These are phyloP conservation scores for Raphanus sativus DNA, from an alignment of 345 rosid species.

Conservation along the genomic window DNA sequence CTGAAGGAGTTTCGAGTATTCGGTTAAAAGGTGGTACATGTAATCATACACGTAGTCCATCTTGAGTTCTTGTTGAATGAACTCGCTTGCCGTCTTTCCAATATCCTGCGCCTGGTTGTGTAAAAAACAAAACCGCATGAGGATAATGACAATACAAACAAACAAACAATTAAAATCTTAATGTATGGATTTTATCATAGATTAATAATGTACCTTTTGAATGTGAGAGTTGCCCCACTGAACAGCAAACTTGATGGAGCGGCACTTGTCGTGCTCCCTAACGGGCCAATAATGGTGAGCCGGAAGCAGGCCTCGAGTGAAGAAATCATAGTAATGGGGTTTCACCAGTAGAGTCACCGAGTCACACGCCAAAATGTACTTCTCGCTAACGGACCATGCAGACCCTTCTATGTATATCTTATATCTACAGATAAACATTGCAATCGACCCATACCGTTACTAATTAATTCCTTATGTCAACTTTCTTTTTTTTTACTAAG, in stretches of 20 bases:
- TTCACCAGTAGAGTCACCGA: conserved; percentile 61
- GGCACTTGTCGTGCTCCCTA: conserved; percentile 60
- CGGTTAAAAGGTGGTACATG: conserved; percentile 73
- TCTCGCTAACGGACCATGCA: conserved; percentile 86
- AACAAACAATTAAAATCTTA: too few relatives aligned
- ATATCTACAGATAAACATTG: conserved; percentile 46
- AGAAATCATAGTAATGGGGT: conserved; percentile 70
- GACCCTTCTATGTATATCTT: conserved; percentile 86
- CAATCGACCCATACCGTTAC: not conserved
- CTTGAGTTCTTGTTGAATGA: conserved; percentile 54
- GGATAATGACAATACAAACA: too few relatives aligned
- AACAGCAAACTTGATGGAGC: conserved; percentile 68
- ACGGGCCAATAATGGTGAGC: conserved; percentile 77
- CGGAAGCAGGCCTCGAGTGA: conserved; percentile 65
- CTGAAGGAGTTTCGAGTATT: conserved; percentile 63
- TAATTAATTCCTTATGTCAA: not conserved
- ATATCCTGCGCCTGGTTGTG: conserved; percentile 62
- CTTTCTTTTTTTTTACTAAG: too few relatives aligned
- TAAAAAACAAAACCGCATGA: not conserved
- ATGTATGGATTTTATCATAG: not conserved
- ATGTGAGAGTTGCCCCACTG: conserved; percentile 74
- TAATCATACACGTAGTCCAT: conserved; percentile 73
- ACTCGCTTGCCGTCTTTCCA: conserved; percentile 59
- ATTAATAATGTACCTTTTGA: conserved; percentile 48
- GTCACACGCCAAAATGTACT: conserved; percentile 82